These are phyloP conservation scores for Colletotrichum paranaense DNA, from an alignment of 2,329 filamentous ascomycete genomes.

Conservation along the genomic window DNA sequence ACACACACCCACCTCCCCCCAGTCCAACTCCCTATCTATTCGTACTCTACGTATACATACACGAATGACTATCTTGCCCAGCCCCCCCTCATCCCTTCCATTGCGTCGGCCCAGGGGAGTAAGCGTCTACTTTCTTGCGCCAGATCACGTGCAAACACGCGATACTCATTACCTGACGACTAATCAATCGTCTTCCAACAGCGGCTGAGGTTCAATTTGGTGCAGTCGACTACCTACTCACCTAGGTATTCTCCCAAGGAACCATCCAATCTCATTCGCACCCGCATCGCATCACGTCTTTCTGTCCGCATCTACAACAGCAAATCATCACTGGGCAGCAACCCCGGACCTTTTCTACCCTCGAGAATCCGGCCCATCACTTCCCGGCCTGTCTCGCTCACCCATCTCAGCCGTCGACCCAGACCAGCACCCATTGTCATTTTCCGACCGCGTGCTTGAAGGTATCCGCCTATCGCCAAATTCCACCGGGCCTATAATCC, in stretches of 20 bases:
- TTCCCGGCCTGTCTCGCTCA: neutral
- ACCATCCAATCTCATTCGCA: neutral
- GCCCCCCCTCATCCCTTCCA: neutral
- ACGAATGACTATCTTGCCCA: neutral
- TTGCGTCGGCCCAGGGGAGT: neutral
- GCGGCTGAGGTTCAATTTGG: neutral
- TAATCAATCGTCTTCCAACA: neutral
- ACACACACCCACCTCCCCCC: neutral
- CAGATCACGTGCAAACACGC: constrained; percentile 32
- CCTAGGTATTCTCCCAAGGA: no score
- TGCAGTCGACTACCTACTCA: neutral
- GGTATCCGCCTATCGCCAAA: neutral
- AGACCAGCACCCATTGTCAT: neutral
- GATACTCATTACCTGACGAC: constrained; percentile 15
- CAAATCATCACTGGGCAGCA: neutral
- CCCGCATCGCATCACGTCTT: neutral
- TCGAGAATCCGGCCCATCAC: neutral
- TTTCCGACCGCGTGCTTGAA: neutral
- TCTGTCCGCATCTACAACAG: neutral
- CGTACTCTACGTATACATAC: neutral
- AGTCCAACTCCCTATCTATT: neutral
- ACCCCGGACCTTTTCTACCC: neutral
- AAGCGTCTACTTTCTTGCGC: constrained; percentile 8
- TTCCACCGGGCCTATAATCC: neutral
- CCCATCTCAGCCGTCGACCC: neutral